Evolutionary conservation across 805 yeast genomes (phyloP).

Genomic region (Grigorovia yakushimaensis): DNA sequence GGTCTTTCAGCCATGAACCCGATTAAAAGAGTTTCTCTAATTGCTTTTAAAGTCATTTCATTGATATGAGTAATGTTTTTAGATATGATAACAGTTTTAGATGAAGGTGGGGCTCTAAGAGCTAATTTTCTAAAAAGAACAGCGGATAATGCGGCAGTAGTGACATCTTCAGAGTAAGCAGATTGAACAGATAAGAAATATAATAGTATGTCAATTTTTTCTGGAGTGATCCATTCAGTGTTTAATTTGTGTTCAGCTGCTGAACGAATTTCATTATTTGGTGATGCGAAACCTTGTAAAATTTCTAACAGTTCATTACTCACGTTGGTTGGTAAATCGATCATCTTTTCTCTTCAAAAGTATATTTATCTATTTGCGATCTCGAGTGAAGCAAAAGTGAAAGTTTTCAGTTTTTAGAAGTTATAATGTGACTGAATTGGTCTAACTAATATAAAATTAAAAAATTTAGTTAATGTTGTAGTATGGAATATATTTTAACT

Average conservation of each 20-base stretch:
- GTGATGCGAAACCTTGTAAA: constrained; percentile 60
- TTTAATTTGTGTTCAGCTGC: constrained; percentile 69
- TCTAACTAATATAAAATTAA: too few relatives aligned
- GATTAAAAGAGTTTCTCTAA: constrained; percentile 54
- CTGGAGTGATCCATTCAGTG: constrained; percentile 62
- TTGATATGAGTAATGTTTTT: constrained; percentile 68
- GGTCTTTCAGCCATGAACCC: constrained; percentile 66
- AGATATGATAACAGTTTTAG: constrained; percentile 52
- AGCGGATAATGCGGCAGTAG: constrained; percentile 65
- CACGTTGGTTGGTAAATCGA: constrained; percentile 52
- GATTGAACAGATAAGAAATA: constrained; percentile 78
- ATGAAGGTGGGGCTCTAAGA: constrained; percentile 57
- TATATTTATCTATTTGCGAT: too few relatives aligned
- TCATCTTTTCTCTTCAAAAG: constrained; percentile 22
- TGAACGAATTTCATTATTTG: constrained; percentile 67
- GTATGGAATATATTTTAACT: too few relatives aligned
- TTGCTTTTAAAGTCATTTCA: constrained; percentile 46
- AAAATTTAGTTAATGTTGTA: too few relatives aligned
- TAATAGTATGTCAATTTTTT: constrained; percentile 59
- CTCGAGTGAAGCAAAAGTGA: too few relatives aligned
- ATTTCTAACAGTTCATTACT: constrained; percentile 45
- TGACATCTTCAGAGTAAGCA: constrained; percentile 47
- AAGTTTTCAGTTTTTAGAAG: too few relatives aligned
- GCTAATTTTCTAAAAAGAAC: constrained; percentile 86
- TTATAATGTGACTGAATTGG: too few relatives aligned